These are phyloP conservation scores for Micromonas pusilla DNA, from an alignment of 139 green algal species.

Conservation along the genomic window DNA sequence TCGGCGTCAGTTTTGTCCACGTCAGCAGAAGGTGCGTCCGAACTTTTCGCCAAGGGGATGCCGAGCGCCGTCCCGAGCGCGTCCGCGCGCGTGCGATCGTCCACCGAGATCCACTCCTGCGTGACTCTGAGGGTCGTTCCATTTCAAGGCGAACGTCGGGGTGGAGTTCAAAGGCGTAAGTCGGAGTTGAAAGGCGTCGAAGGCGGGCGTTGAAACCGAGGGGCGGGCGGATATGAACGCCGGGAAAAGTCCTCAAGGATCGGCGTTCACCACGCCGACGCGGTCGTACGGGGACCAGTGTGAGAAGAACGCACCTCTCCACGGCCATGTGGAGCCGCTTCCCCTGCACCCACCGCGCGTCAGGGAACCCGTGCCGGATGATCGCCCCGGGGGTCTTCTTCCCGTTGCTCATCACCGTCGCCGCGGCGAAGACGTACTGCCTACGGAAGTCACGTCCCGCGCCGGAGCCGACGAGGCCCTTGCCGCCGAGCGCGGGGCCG, in stretches of 20 bases:
- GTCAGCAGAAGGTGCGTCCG: no score
- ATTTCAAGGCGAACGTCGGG: no score
- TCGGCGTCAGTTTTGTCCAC: neutral
- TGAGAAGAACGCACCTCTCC: no score
- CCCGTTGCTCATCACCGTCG: conserved; percentile 28
- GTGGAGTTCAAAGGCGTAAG: no score
- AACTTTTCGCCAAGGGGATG: neutral
- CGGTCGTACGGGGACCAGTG: no score
- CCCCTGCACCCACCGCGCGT: conserved; percentile 25
- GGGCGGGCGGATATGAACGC: no score
- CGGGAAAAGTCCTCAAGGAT: no score
- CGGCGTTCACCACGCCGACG: no score
- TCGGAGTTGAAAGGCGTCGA: no score
- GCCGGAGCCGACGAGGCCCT: conserved; percentile 3
- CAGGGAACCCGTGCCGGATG: conserved; percentile 27
- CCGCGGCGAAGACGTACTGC: conserved; percentile 34
- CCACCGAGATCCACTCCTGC: conserved; percentile 18
- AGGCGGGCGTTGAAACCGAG: no score
- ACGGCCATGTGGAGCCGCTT: conserved; percentile 4
- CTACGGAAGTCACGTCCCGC: conserved; percentile 1
- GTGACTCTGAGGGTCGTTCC: no score
- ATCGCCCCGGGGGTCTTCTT: conserved; percentile 21
- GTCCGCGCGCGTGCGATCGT: neutral
- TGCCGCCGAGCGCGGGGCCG: conserved; percentile 1
- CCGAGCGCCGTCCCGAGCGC: neutral